A percentile compares a stretch with the other conserved stretches of the same genome.
These are phyloP conservation scores for Neltuma alba DNA, from an alignment of 306 rosid species.

Conservation along the genomic window DNA sequence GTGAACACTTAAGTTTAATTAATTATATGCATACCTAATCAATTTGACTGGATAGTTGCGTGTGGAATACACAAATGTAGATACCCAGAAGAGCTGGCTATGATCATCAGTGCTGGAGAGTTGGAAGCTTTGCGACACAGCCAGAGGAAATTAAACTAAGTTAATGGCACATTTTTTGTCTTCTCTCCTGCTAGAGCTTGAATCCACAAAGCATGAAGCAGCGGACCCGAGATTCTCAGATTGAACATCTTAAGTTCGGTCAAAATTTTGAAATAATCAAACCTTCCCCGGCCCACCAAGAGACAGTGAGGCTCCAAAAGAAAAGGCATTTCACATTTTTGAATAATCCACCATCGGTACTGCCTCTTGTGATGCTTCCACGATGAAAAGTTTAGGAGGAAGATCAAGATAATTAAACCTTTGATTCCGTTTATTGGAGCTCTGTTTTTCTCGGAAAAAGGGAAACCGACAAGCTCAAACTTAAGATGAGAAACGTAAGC, in stretches of 20 bases:
- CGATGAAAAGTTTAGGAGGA: slow-evolving; percentile 46
- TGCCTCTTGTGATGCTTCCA: slow-evolving; percentile 45
- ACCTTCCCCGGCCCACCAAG: background rate
- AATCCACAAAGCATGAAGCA: slow-evolving; percentile 47
- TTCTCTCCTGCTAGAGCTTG: slow-evolving; percentile 55
- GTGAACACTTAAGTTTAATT: too few relatives aligned
- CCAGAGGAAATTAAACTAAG: background rate
- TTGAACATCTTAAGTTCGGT: slow-evolving; percentile 59
- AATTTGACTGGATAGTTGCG: too few relatives aligned
- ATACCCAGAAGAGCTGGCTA: too few relatives aligned
- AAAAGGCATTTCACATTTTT: slow-evolving; percentile 83
- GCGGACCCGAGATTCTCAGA: too few relatives aligned
- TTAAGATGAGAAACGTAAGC: background rate
- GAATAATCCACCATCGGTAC: slow-evolving; percentile 61
- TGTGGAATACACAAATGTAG: too few relatives aligned
- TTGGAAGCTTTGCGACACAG: background rate
- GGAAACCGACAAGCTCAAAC: slow-evolving; percentile 34
- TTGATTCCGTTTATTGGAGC: slow-evolving; percentile 63
- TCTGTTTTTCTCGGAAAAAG: slow-evolving; percentile 72
- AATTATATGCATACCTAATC: too few relatives aligned
- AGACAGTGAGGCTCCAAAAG: slow-evolving; percentile 69
- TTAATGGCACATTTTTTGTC: background rate
- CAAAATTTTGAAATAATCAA: slow-evolving; percentile 47
- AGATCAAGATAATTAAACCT: slow-evolving; percentile 55
- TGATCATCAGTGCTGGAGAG: too few relatives aligned